Evolutionary conservation across 2,329 filamentous ascomycete genomes (phyloP).

Genomic region (Chaetomiaceae sp.): DNA sequence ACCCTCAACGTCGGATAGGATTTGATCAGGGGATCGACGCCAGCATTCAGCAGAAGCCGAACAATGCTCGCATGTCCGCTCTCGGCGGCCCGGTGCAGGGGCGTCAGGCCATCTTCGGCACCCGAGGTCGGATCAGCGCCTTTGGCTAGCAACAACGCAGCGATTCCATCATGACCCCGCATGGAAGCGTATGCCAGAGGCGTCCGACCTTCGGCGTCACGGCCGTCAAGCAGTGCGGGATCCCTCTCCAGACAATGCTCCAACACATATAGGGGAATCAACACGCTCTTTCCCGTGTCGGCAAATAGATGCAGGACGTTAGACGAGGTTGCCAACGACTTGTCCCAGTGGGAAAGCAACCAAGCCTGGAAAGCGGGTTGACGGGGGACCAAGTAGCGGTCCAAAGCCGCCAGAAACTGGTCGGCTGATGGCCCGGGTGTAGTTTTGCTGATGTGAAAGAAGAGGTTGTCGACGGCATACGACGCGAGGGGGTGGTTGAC

Average conservation of each 20-base stretch:
- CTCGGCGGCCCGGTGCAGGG: conserved; percentile 12
- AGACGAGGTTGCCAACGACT: background rate
- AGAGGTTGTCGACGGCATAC: background rate
- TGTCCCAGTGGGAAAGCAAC: background rate
- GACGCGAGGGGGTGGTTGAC: background rate
- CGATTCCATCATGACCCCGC: background rate
- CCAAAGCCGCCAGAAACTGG: background rate
- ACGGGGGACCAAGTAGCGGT: background rate
- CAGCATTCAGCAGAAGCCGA: conserved; percentile 2
- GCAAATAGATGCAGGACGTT: background rate
- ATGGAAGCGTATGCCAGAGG: background rate
- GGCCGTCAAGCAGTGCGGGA: background rate
- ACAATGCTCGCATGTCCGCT: background rate
- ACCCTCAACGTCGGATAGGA: background rate
- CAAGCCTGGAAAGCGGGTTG: background rate
- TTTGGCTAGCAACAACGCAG: background rate
- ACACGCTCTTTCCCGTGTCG: background rate
- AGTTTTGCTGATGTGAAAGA: conserved; percentile 1
- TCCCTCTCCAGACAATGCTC: background rate
- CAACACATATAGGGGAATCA: background rate
- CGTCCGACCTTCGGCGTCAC: background rate
- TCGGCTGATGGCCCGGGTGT: background rate
- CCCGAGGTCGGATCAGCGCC: conserved; percentile 1
- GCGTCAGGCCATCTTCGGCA: background rate
- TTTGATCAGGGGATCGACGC: conserved; percentile 6